These are phyloP conservation scores for Chaetomium sp. DNA, from an alignment of 2,329 filamentous ascomycete genomes.

Conservation along the genomic window DNA sequence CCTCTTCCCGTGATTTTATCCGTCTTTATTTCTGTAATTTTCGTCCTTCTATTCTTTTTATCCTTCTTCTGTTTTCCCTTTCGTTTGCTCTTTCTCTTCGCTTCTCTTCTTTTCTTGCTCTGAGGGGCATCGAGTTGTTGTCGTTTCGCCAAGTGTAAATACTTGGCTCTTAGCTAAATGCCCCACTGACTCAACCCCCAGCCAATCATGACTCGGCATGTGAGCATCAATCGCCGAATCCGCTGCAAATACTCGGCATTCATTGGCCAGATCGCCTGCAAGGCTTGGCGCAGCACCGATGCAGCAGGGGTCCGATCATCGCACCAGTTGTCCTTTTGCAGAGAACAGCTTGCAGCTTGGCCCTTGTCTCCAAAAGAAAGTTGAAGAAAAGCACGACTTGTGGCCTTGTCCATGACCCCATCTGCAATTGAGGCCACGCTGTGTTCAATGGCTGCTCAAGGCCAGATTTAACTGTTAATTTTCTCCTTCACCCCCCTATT, in stretches of 20 bases:
- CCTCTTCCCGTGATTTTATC: too few species aligned
- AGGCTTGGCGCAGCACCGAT: slow-evolving; percentile 17
- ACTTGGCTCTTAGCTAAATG: too few species aligned
- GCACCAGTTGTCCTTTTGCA: slow-evolving; percentile 25
- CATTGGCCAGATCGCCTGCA: slow-evolving; percentile 14
- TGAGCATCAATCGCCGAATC: not conserved
- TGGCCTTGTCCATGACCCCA: not conserved
- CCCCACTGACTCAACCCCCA: not conserved
- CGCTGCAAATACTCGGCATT: not conserved
- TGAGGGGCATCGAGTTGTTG: too few species aligned
- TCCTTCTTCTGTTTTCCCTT: too few species aligned
- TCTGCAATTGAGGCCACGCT: slow-evolving; percentile 12
- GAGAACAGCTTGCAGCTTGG: slow-evolving; percentile 20
- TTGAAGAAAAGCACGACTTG: slow-evolving; percentile 1
- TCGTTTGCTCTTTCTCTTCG: too few species aligned
- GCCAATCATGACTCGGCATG: not conserved
- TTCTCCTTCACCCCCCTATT: not conserved
- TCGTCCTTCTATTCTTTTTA: too few species aligned
- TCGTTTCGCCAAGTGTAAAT: too few species aligned
- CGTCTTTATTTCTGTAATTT: too few species aligned
- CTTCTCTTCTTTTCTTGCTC: not conserved
- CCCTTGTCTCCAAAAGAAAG: not conserved
- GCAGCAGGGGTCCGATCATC: slow-evolving; percentile 16
- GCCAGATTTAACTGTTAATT: not conserved
- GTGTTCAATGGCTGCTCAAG: not conserved